Evolutionary conservation across 2,329 filamentous ascomycete genomes (phyloP).

Genomic region (Nemania sp.): DNA sequence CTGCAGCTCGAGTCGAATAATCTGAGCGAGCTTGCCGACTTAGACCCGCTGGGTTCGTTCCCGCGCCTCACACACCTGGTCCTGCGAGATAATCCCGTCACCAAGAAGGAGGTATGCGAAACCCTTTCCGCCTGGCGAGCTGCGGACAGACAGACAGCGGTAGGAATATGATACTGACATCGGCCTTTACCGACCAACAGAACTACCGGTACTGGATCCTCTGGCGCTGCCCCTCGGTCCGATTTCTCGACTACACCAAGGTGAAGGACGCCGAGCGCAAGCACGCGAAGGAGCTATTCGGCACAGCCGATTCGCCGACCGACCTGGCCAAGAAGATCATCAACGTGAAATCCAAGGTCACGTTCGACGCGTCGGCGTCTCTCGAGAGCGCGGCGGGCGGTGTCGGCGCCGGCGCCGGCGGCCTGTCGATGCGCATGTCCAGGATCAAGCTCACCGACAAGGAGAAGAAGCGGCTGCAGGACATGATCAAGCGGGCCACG

Average conservation of each 20-base stretch:
- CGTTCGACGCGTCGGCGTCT: constrained; percentile 59
- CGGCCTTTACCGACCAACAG: constrained; percentile 48
- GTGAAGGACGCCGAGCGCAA: constrained; percentile 84
- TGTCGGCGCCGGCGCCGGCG: constrained; percentile 49
- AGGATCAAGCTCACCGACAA: constrained; percentile 83
- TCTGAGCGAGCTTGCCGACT: constrained; percentile 79
- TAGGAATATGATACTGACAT: constrained; percentile 2
- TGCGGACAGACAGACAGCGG: background rate
- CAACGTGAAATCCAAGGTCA: constrained; percentile 78
- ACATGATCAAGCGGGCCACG: constrained; percentile 84
- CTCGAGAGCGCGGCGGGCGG: too few species aligned
- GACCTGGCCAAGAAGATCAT: constrained; percentile 83
- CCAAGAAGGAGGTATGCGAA: constrained; percentile 84
- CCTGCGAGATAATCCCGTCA: constrained; percentile 84
- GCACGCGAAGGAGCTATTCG: constrained; percentile 79
- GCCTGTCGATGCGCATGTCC: constrained; percentile 65
- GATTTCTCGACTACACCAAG: constrained; percentile 91
- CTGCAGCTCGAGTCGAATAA: constrained; percentile 84
- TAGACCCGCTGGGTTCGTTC: constrained; percentile 77
- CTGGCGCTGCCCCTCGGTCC: constrained; percentile 80
- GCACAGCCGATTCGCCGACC: constrained; percentile 75
- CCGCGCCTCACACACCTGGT: constrained; percentile 75
- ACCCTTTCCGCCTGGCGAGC: background rate
- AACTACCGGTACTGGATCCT: constrained; percentile 92
- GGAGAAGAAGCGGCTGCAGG: constrained; percentile 83